Percentiles rank a stretch among this genome's conserved stretches.
These are phyloP conservation scores for Aspergillus incahuasiensis DNA, from an alignment of 495 filamentous ascomycete species.

Conservation along the genomic window DNA sequence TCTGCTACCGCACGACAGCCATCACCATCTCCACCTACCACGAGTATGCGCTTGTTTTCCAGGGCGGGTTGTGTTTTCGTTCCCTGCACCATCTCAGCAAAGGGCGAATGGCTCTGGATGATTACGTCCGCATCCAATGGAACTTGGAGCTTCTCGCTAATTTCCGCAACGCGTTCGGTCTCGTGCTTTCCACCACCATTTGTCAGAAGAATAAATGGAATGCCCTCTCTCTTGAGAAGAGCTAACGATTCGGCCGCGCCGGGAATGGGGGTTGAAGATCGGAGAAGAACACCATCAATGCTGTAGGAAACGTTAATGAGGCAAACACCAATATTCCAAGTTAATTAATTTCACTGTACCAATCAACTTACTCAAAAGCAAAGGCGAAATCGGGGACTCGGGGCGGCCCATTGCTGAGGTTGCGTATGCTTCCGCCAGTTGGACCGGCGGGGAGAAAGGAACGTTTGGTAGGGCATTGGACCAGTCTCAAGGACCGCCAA, in stretches of 20 bases:
- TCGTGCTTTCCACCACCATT: conserved; percentile 85
- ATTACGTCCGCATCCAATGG: conserved; percentile 61
- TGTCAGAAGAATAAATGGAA: conserved; percentile 83
- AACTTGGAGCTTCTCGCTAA: conserved; percentile 59
- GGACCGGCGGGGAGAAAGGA: conserved; percentile 16
- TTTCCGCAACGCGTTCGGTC: conserved; percentile 61
- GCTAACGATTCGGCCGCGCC: conserved; percentile 70
- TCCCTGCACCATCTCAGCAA: conserved; percentile 50
- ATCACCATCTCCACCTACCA: conserved; percentile 76
- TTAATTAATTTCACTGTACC: neutral
- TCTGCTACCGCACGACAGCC: conserved; percentile 73
- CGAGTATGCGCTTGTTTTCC: conserved; percentile 69
- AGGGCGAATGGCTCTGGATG: conserved; percentile 82
- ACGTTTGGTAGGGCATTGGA: conserved; percentile 22
- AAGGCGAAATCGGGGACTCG: conserved; percentile 65
- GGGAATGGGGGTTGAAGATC: conserved; percentile 73
- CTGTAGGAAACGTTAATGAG: conserved; percentile 36
- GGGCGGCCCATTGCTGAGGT: conserved; percentile 20
- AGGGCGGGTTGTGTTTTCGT: conserved; percentile 35
- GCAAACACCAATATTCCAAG: neutral
- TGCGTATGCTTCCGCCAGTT: conserved; percentile 29
- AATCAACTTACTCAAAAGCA: conserved; percentile 69
- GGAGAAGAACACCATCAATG: conserved; percentile 95
- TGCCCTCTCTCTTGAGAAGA: conserved; percentile 62
- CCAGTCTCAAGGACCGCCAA: conserved; percentile 28